A percentile compares a stretch with the other conserved stretches of the same genome.
These are phyloP conservation scores for Dendrobium nobile DNA, from an alignment of 106 monocot species.

Conservation along the genomic window DNA sequence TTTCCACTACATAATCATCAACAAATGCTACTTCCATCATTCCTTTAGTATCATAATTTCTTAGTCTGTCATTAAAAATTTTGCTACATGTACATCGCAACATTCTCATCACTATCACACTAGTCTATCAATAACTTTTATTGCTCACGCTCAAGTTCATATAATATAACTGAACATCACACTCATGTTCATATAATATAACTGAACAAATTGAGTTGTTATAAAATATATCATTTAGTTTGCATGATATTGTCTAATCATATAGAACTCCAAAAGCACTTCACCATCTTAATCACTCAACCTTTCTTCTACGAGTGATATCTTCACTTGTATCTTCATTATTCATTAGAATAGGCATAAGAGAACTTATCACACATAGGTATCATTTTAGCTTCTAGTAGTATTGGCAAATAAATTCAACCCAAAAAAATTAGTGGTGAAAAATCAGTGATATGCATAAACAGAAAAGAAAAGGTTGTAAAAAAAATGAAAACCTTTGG, in stretches of 20 bases:
- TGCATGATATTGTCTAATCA: not conserved
- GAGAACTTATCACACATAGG: not conserved
- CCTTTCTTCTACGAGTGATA: not conserved
- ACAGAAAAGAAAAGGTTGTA: not conserved
- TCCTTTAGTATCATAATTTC: not conserved
- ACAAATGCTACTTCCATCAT: too few relatives aligned
- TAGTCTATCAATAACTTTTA: not conserved
- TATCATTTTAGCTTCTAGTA: not conserved
- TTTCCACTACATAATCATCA: too few relatives aligned
- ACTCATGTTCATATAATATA: not conserved
- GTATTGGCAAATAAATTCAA: not conserved
- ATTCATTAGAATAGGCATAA: not conserved
- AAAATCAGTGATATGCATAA: not conserved
- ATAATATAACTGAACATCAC: not conserved
- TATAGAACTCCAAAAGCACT: not conserved
- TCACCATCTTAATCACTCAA: not conserved
- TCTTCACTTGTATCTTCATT: not conserved
- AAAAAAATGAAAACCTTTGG: constrained; percentile 41
- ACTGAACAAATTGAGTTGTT: not conserved
- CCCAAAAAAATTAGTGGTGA: not conserved
- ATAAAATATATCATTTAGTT: not conserved
- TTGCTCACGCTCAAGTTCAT: not conserved
- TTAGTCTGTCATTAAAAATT: too few relatives aligned
- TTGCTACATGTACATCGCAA: too few relatives aligned
- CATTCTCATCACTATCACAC: not conserved